Percentiles rank a stretch among this genome's conserved stretches.
These are phyloP conservation scores for Hevea brasiliensis DNA, from an alignment of 345 rosid genomes.

Conservation along the genomic window DNA sequence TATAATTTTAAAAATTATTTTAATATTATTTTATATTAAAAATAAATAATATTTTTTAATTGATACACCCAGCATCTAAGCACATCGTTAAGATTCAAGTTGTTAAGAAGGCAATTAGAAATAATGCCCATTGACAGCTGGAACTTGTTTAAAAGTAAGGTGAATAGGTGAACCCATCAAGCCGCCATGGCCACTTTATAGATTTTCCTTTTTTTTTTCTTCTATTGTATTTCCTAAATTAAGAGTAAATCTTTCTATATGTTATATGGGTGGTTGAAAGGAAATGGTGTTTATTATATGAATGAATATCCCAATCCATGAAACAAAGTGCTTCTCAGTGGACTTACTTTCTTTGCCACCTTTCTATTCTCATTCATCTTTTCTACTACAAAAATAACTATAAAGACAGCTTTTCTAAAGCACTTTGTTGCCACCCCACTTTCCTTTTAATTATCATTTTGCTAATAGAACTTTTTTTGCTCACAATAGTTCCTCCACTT, in stretches of 20 bases:
- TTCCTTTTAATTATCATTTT: conserved; percentile 30
- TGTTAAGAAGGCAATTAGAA: no score
- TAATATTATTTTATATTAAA: no score
- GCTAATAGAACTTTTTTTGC: conserved; percentile 38
- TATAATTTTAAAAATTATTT: no score
- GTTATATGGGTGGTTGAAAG: conserved; percentile 25
- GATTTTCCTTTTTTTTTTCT: not conserved
- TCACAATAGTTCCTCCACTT: conserved; percentile 45
- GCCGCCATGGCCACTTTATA: not conserved
- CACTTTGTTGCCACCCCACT: conserved; percentile 25
- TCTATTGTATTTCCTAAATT: conserved; percentile 5
- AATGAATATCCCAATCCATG: conserved; percentile 25
- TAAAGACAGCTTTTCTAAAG: conserved; percentile 10
- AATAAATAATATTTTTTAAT: no score
- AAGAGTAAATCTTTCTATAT: not conserved
- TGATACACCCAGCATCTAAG: no score
- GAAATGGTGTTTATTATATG: not conserved
- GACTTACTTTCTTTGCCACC: conserved; percentile 30
- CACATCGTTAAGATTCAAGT: no score
- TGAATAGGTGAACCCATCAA: no score
- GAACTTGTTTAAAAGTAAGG: no score
- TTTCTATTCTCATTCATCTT: conserved; percentile 1
- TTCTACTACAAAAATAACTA: not conserved
- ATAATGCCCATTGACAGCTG: no score
- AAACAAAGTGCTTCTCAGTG: conserved; percentile 35